These are phyloP conservation scores for Fraxinus greggii DNA, from an alignment of 305 asterid genomes.

Conservation along the genomic window DNA sequence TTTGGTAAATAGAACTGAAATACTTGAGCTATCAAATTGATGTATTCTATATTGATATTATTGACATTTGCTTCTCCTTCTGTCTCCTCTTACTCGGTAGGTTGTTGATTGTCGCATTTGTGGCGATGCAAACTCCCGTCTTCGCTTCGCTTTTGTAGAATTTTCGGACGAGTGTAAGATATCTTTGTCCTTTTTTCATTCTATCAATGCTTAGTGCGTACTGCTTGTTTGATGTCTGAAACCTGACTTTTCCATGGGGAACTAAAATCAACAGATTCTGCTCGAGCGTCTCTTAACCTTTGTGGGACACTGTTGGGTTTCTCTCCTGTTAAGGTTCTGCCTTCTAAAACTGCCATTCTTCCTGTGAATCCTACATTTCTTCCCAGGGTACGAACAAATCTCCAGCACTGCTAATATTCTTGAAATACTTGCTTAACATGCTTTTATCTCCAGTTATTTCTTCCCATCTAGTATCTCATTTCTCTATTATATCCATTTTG, in stretches of 20 bases:
- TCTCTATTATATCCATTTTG: background rate
- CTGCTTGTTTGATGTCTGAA: conserved; percentile 8
- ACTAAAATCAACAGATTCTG: conserved; percentile 55
- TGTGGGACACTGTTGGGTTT: conserved; percentile 62
- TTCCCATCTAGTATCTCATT: conserved; percentile 1
- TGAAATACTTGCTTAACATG: background rate
- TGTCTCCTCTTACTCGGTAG: conserved; percentile 31
- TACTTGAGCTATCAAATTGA: background rate
- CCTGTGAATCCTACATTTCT: conserved; percentile 94
- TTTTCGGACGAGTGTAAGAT: conserved; percentile 68
- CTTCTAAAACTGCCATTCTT: conserved; percentile 92
- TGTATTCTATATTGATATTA: background rate
- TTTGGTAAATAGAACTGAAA: conserved; percentile 3
- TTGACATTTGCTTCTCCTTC: conserved; percentile 4
- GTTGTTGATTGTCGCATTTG: conserved; percentile 92
- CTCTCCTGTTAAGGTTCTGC: conserved; percentile 71
- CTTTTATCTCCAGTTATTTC: background rate
- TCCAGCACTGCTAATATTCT: background rate
- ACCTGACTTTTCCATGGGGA: conserved; percentile 17
- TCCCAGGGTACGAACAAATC: conserved; percentile 60
- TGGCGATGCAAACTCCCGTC: conserved; percentile 92
- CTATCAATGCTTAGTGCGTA: background rate
- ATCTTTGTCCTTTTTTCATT: conserved; percentile 1
- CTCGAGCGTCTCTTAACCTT: conserved; percentile 63
- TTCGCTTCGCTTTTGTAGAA: conserved; percentile 93